Evolutionary conservation across 106 monocot genomes (phyloP).

Genomic region (Allium fistulosum): DNA sequence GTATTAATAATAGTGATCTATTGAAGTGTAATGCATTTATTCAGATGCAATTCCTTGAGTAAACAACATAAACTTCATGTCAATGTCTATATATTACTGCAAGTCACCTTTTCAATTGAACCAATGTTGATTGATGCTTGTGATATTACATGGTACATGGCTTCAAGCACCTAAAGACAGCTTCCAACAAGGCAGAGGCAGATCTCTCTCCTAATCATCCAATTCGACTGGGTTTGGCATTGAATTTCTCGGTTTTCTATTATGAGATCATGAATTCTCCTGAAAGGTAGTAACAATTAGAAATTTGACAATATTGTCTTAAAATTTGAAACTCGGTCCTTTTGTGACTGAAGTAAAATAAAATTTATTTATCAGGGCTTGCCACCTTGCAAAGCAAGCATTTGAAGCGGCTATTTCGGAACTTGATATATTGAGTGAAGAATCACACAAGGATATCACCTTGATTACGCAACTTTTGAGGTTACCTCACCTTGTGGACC

Average conservation of each 20-base stretch:
- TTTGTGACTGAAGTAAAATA: too few relatives aligned
- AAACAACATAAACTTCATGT: too few relatives aligned
- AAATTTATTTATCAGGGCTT: conserved; percentile 9
- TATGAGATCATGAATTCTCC: conserved; percentile 54
- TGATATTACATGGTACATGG: neutral
- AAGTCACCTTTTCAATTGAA: too few relatives aligned
- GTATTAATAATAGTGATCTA: too few relatives aligned
- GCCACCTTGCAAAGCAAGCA: conserved; percentile 17
- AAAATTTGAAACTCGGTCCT: too few relatives aligned
- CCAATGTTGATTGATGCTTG: neutral
- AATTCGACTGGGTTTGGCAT: conserved; percentile 53
- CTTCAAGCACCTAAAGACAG: conserved; percentile 16
- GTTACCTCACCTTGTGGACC: conserved; percentile 20
- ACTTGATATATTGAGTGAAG: conserved; percentile 15
- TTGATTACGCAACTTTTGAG: conserved; percentile 21
- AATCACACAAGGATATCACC: conserved; percentile 20
- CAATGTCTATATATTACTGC: too few relatives aligned
- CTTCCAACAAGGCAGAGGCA: conserved; percentile 25
- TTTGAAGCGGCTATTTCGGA: conserved; percentile 14
- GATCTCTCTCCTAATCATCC: conserved; percentile 47
- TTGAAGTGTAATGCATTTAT: too few relatives aligned
- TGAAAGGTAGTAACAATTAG: conserved; percentile 25
- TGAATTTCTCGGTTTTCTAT: conserved; percentile 57
- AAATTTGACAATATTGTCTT: too few relatives aligned
- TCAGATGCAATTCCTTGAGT: too few relatives aligned